Conservation (phyloP, 1,284 basidiomycete genomes). For the Boletus austroedulis region DNA sequence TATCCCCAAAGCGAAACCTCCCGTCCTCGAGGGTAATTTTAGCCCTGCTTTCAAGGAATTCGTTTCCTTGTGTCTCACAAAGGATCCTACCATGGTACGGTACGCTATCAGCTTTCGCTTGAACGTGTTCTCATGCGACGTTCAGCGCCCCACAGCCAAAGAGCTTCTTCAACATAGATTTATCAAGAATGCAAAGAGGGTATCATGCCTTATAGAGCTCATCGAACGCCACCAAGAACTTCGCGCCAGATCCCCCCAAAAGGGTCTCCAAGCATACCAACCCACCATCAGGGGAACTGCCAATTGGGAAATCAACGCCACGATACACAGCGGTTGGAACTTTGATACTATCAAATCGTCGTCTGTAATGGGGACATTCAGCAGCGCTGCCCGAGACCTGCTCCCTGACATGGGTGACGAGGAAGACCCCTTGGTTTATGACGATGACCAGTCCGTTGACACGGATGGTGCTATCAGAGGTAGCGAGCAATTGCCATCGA, state of each 20-base stretch:
- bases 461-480: conserved; percentile 60
- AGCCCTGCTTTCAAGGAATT: conserved; percentile 91
- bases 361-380: conserved; percentile 70
- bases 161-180: conserved; percentile 92
- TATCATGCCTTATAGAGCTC: conserved; percentile 79
- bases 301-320: conserved; percentile 65
- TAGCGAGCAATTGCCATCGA: conserved; percentile 47
- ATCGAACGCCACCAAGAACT: conserved; percentile 81
- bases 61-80: conserved; percentile 86
- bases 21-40: conserved; percentile 84
- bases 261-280: conserved; percentile 51
- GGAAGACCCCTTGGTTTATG: conserved; percentile 40
- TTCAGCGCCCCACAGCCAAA: conserved; percentile 83
- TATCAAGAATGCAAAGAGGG: conserved; percentile 80
- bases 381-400: conserved; percentile 63
- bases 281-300: conserved; percentile 53
- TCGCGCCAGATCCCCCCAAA: conserved; percentile 55
- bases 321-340: conserved; percentile 89
- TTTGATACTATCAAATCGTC: conserved; percentile 86
- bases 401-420: conserved; percentile 57
- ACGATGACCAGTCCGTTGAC: conserved; percentile 54
- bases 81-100: conserved; percentile 78
- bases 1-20: conserved; percentile 95
- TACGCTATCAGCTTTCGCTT: neutral
- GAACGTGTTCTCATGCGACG: conserved; percentile 19